phyloP scores from a whole-genome alignment of 306 rosid species.

The Fragaria ananassa region DNA sequence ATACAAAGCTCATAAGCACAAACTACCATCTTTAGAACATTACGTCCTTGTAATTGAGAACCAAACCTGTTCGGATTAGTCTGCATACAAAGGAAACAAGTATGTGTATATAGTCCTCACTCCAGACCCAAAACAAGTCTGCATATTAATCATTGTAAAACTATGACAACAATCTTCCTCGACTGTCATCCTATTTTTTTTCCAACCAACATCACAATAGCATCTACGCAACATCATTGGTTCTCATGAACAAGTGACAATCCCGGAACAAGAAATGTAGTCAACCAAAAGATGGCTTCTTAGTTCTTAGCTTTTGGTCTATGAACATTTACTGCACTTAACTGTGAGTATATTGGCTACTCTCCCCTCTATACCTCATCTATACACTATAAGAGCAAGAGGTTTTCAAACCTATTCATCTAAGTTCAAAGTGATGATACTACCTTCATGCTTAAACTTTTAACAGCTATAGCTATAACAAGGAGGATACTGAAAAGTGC shows the following conservation, averaged over 20 bases:
- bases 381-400: conserved; percentile 21
- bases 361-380: not conserved
- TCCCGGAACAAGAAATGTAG: conserved; percentile 5
- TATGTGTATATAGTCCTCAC: not conserved
- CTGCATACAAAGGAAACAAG: not conserved
- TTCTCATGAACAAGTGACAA: not conserved
- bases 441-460: conserved; percentile 15
- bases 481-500: conserved; percentile 55
- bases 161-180: not conserved
- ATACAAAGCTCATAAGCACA: not conserved
- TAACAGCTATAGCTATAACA: conserved; percentile 57
- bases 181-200: not conserved
- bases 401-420: not conserved
- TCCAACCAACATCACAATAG: not conserved
- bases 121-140: not conserved
- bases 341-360: conserved; percentile 2
- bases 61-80: not conserved
- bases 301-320: not conserved
- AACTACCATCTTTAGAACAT: not conserved
- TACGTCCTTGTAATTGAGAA: not conserved
- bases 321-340: not conserved
- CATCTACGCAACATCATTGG: not conserved
- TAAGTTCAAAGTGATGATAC: not conserved
- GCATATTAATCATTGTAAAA: not conserved
- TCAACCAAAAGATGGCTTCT: not conserved